These are phyloP conservation scores for Pleodorina starrii DNA, from an alignment of 139 green algal species.

Conservation along the genomic window DNA sequence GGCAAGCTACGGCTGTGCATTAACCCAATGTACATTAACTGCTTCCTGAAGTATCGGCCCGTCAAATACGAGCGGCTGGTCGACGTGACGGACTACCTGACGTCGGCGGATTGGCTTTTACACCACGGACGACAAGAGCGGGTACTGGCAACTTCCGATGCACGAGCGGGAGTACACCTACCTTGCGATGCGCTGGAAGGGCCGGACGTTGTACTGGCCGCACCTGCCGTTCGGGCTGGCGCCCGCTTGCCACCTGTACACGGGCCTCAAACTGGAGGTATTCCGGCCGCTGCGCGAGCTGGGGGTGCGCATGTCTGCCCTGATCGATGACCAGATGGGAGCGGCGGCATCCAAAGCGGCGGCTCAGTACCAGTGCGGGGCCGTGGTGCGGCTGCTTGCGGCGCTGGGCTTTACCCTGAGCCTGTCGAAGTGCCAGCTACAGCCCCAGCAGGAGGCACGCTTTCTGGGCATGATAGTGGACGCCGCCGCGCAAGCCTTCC, in stretches of 20 bases:
- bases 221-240: conserved; percentile 12
- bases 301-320: neutral
- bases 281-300: neutral
- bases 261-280: neutral
- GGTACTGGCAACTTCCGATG: neutral
- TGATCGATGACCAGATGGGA: conserved; percentile 23
- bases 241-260: no score
- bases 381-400: neutral
- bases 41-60: neutral
- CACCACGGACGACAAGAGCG: conserved; percentile 15
- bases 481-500: neutral
- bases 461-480: conserved; percentile 10
- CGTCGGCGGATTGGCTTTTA: neutral
- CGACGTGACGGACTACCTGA: neutral
- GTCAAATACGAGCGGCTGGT: neutral
- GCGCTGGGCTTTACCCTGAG: conserved; percentile 7
- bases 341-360: neutral
- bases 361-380: conserved; percentile 27
- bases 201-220: neutral
- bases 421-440: neutral
- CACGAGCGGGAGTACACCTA: neutral
- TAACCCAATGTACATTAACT: conserved; percentile 36
- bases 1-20: conserved; percentile 3
- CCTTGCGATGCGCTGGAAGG: neutral
- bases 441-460: neutral